These are phyloP conservation scores for Ottelia alismoides DNA, from an alignment of 106 monocot species.

Conservation along the genomic window DNA sequence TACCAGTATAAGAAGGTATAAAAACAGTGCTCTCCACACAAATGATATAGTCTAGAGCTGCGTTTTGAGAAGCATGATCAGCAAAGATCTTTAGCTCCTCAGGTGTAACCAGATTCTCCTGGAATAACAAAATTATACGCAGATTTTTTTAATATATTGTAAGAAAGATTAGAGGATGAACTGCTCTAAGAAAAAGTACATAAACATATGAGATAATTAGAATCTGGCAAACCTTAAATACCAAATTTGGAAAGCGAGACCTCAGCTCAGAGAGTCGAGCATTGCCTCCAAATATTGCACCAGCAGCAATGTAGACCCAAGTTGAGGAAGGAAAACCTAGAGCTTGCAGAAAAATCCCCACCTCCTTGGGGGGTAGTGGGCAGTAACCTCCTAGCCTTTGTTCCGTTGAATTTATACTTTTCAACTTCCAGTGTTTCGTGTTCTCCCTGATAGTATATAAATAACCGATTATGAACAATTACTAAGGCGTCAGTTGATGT, in stretches of 20 bases:
- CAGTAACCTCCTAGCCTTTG: constrained; percentile 75
- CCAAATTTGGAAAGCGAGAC: constrained; percentile 68
- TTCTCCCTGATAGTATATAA: constrained; percentile 35
- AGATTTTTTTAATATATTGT: no score
- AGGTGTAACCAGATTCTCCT: constrained; percentile 66
- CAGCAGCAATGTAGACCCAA: constrained; percentile 85
- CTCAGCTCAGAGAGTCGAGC: constrained; percentile 51
- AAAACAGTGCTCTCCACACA: constrained; percentile 95
- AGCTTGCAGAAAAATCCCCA: constrained; percentile 72
- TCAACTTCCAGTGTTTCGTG: constrained; percentile 90
- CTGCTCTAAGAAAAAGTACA: no score
- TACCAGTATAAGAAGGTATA: constrained; percentile 82
- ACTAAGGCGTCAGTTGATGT: no score
- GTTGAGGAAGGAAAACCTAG: constrained; percentile 66
- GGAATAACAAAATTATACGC: no score
- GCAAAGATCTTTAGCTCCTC: constrained; percentile 57
- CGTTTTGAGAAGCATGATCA: constrained; percentile 69
- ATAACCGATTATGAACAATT: no score
- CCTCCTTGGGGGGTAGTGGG: constrained; percentile 83
- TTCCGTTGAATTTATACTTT: constrained; percentile 79
- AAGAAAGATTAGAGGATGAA: no score
- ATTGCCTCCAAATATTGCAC: constrained; percentile 79
- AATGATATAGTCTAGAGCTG: constrained; percentile 90
- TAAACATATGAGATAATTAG: no score
- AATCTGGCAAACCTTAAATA: constrained; percentile 56